A percentile compares a stretch with the other conserved stretches of the same genome.
phyloP scores from a whole-genome alignment of 1,284 basidiomycete genomes.

The Exobasidium rhododendri region DNA sequence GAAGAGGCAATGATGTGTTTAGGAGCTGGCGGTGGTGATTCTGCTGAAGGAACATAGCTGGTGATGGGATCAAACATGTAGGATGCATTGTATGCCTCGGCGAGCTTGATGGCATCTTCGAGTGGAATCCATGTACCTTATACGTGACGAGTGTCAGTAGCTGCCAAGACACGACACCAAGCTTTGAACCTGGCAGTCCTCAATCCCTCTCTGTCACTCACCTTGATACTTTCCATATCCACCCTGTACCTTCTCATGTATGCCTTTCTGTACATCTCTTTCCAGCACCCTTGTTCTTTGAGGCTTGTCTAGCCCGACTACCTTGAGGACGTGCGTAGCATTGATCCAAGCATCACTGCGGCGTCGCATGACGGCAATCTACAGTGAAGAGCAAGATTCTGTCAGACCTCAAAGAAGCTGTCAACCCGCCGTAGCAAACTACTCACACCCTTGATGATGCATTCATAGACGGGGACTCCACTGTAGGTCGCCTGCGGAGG shows the following conservation, averaged over 20 bases:
- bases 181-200: no score
- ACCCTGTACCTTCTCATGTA: conserved; percentile 98
- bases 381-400: neutral
- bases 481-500: conserved; percentile 55
- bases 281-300: conserved; percentile 95
- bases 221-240: conserved; percentile 99
- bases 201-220: conserved; percentile 55
- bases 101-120: conserved; percentile 78
- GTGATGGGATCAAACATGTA: conserved; percentile 85
- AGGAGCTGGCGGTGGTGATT: conserved; percentile 87
- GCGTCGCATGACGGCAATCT: conserved; percentile 86
- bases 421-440: conserved; percentile 4
- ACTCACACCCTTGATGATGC: conserved; percentile 53
- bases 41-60: conserved; percentile 84
- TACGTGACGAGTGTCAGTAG: neutral
- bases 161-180: no score
- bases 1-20: conserved; percentile 70
- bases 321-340: conserved; percentile 98
- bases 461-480: conserved; percentile 57
- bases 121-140: conserved; percentile 98
- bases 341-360: conserved; percentile 91
- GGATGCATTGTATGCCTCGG: conserved; percentile 91
- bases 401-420: conserved; percentile 1
- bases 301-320: conserved; percentile 98
- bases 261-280: conserved; percentile 95